Conservation (phyloP, 139 green algal species). For the Volvox reticuliferus region DNA sequence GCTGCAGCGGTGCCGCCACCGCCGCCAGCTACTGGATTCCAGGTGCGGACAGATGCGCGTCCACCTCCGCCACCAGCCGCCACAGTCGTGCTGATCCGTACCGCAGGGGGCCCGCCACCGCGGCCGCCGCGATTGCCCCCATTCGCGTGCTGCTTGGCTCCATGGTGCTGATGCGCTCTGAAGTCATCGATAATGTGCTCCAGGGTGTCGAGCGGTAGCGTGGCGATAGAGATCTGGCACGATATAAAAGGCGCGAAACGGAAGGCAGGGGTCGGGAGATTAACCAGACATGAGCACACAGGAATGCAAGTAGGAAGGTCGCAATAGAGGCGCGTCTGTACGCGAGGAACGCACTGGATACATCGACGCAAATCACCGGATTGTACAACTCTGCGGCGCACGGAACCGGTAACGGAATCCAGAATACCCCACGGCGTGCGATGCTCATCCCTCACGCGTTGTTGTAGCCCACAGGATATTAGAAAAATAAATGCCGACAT, state of each 20-base stretch:
- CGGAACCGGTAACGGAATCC: no score
- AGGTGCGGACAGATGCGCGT: not conserved
- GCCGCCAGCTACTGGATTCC: not conserved
- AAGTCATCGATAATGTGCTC: constrained; percentile 30
- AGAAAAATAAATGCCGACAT: no score
- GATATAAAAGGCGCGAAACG: not conserved
- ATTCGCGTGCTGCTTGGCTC: not conserved
- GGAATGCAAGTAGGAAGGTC: no score
- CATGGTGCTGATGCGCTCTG: not conserved
- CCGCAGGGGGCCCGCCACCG: not conserved
- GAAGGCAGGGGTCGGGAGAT: no score
- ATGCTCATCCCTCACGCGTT: no score
- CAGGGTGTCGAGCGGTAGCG: not conserved
- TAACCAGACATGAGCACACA: no score
- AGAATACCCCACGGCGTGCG: no score
- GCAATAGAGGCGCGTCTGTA: no score
- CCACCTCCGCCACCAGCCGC: not conserved
- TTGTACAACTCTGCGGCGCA: no score
- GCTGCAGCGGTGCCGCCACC: not conserved
- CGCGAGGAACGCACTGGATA: no score
- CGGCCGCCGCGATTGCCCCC: not conserved
- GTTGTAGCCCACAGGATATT: no score
- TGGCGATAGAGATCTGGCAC: constrained; percentile 10
- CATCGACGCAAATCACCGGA: no score
- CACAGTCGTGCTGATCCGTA: not conserved